Evolutionary conservation across 2,329 filamentous ascomycete species (phyloP), one percentile per base, ranked within the genome.

Genomic region (Xylariaceae sp.): DNA sequence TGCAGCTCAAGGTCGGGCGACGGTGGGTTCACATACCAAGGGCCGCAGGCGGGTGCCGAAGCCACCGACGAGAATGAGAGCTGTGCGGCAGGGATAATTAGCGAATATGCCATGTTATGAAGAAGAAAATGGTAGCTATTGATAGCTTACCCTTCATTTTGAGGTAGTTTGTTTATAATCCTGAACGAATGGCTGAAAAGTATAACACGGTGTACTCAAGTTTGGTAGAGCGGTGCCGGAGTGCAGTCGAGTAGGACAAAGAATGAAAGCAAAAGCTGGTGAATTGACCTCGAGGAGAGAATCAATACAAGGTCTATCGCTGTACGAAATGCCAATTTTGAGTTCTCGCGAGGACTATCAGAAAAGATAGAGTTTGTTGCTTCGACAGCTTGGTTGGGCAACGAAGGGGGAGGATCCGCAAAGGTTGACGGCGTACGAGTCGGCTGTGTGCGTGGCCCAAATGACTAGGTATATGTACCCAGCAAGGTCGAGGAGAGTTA

Each of bases 21-120:
- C 40, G 13, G 51, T 47, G 37, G 29, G 41, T 21, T 20, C 29
- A 79, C 87, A 72, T 87, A 96, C 91, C 72, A 97, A 85, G 81
- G 93, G 93, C 73, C 93, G 90, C 70, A 99, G 88, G 77, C 93
- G 92, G 76, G 93, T 99, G 79, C 93, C 93, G 77, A 97, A 99
- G 76, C 93, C 94, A 80, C 94, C 94, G 77, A 97, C 94, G 73
- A 97, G 92, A 88, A 96, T 97, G 73, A 97, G 88, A 79, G 92
- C 92, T 97, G 71, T 58, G 64, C 13, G 49, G 37, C 13, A 32
- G 47, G 27, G 8, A 45, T 37, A 11, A 50, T 62, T 24, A 62
- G 59, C n/a, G 18, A 42, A 41, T 24, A 35, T 45, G 26, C 30
- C 39, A 41, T 11, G 27, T 26, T 26, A 21, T 13, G 13, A 26